A percentile compares a stretch with the other conserved stretches of the same genome.
Evolutionary conservation across 345 rosid genomes (phyloP).

Genomic region (Carallia pectinifolia): DNA sequence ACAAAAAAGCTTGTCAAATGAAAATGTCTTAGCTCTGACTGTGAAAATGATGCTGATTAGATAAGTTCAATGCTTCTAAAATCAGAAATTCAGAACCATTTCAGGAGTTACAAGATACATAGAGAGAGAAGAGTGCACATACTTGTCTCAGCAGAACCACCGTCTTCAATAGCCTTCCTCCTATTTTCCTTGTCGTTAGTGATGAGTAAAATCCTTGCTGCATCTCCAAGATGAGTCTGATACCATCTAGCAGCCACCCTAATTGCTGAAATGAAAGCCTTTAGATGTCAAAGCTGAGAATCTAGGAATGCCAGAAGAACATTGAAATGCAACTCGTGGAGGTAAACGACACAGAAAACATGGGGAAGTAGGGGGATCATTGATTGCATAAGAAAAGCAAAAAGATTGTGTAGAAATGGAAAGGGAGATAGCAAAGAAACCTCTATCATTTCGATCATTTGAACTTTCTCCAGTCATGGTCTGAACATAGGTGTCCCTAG

Average conservation of each 20-base stretch:
- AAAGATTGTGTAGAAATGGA: background rate
- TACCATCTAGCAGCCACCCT: slow-evolving; percentile 89
- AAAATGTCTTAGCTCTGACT: background rate
- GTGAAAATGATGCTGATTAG: background rate
- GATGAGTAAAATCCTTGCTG: slow-evolving; percentile 64
- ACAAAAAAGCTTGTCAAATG: slow-evolving; percentile 1
- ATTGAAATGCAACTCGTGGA: background rate
- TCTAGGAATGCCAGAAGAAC: background rate
- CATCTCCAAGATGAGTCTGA: slow-evolving; percentile 76
- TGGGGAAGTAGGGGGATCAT: background rate
- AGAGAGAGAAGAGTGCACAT: slow-evolving; percentile 20
- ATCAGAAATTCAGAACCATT: background rate
- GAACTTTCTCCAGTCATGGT: slow-evolving; percentile 79
- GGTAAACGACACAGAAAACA: background rate
- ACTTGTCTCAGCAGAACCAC: slow-evolving; percentile 91
- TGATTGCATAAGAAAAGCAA: background rate
- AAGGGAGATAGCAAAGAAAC: slow-evolving; percentile 30
- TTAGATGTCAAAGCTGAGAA: background rate
- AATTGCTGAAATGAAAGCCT: slow-evolving; percentile 60
- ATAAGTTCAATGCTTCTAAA: background rate
- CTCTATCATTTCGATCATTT: slow-evolving; percentile 95
- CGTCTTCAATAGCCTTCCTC: slow-evolving; percentile 83
- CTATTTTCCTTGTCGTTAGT: slow-evolving; percentile 92
- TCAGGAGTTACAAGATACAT: background rate
- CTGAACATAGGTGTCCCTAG: slow-evolving; percentile 84